Evolutionary conservation across 2,329 filamentous ascomycete species (phyloP).

Genomic region (Diaporthe sp.): DNA sequence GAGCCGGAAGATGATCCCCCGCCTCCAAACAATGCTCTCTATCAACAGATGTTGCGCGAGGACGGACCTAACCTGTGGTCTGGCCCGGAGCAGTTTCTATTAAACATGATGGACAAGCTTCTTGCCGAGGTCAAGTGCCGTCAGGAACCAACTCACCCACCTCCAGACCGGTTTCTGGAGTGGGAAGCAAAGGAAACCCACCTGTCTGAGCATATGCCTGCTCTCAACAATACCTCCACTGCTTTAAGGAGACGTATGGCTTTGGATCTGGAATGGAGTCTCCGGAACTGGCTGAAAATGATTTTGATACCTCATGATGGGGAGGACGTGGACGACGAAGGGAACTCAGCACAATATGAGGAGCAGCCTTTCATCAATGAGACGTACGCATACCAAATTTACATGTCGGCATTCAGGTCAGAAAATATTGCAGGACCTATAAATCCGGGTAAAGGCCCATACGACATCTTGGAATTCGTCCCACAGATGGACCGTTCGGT

Average conservation of each 20-base stretch:
- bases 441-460: neutral
- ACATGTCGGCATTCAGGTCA: neutral
- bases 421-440: neutral
- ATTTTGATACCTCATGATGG: neutral
- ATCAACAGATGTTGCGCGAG: accelerated
- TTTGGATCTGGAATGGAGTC: neutral
- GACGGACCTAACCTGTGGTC: neutral
- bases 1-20: neutral
- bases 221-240: conserved; percentile 1
- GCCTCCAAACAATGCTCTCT: neutral
- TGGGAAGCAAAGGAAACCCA: neutral
- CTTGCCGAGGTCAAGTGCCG: conserved; percentile 10
- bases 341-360: neutral
- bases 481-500: neutral
- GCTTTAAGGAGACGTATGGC: neutral
- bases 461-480: neutral
- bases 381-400: accelerated
- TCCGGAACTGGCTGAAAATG: neutral
- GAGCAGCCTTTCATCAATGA: neutral
- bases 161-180: neutral
- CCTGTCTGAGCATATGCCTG: neutral
- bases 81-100: neutral
- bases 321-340: neutral
- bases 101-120: neutral
- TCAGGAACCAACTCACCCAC: neutral